Percentiles rank a stretch among this genome's conserved stretches.
Evolutionary conservation across 2,329 filamentous ascomycete species (phyloP).

Genomic region (Monosporascus sp.): DNA sequence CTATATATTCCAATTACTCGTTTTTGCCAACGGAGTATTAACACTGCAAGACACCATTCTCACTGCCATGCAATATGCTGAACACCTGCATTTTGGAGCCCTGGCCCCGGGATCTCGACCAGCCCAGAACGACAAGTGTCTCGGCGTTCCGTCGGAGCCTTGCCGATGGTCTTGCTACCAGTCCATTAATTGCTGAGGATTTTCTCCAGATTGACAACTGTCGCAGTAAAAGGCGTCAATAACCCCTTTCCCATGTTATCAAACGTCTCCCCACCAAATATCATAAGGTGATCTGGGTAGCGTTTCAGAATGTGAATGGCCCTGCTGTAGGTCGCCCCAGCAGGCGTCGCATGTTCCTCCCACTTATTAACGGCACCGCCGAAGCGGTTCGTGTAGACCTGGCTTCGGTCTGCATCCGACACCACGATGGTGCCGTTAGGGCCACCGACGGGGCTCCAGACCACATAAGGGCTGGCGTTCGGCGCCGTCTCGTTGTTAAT

Average conservation of each 20-base stretch:
- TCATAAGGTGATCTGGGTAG: slow-evolving; percentile 22
- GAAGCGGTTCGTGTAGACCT: slow-evolving; percentile 37
- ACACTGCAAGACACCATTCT: no score
- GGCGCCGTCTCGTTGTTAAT: slow-evolving; percentile 25
- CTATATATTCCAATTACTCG: no score
- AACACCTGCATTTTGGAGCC: no score
- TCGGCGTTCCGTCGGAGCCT: no score
- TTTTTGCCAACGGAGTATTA: no score
- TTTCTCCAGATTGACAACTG: slow-evolving; percentile 4
- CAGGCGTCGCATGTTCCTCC: slow-evolving; percentile 25
- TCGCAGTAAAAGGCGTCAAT: slow-evolving; percentile 8
- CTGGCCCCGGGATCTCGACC: no score
- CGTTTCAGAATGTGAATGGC: slow-evolving; percentile 19
- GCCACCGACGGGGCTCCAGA: slow-evolving; percentile 39
- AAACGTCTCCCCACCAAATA: slow-evolving; percentile 25
- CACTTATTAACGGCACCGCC: slow-evolving; percentile 32
- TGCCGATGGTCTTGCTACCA: no score
- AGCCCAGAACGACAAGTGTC: no score
- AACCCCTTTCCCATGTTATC: slow-evolving; percentile 4
- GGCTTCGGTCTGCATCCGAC: slow-evolving; percentile 30
- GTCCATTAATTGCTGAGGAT: no score
- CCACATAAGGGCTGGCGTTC: slow-evolving; percentile 36
- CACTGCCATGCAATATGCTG: no score
- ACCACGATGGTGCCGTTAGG: slow-evolving; percentile 40
- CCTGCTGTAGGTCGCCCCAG: slow-evolving; percentile 21